A percentile compares a stretch with the other conserved stretches of the same genome.
phyloP scores from a whole-genome alignment of 179 eudicot genomes.

The Dionaea muscipula region DNA sequence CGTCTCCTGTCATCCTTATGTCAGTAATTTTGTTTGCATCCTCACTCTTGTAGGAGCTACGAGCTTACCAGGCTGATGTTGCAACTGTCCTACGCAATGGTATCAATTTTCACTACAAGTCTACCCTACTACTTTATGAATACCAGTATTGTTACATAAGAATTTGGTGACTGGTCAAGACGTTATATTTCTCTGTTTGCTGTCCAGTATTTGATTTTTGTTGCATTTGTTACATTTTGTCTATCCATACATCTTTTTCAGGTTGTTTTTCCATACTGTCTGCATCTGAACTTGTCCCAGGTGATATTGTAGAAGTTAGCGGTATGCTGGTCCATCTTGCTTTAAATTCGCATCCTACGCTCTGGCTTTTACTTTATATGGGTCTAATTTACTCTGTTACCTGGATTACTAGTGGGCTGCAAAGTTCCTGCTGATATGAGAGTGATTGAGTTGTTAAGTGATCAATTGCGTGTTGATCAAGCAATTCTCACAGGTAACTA shows the following conservation, averaged over 20 bases:
- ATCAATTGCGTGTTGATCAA: constrained; percentile 95
- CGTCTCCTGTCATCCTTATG: neutral
- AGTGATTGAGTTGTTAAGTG: constrained; percentile 77
- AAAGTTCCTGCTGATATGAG: constrained; percentile 99
- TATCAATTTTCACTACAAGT: constrained; percentile 11
- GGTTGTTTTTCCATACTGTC: constrained; percentile 95
- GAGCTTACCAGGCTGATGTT: constrained; percentile 98
- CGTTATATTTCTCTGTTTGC: neutral
- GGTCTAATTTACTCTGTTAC: constrained; percentile 5
- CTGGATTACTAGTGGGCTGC: constrained; percentile 62
- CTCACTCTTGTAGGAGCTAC: constrained; percentile 54
- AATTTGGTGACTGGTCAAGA: neutral
- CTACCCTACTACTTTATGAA: neutral
- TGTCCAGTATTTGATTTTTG: neutral
- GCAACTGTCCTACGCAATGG: constrained; percentile 94
- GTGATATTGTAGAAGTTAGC: constrained; percentile 93
- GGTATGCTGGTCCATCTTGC: constrained; percentile 34
- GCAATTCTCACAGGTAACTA: constrained; percentile 95
- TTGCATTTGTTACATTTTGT: neutral
- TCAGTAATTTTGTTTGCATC: constrained; percentile 1
- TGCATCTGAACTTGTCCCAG: constrained; percentile 90
- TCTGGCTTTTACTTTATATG: neutral
- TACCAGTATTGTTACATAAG: neutral
- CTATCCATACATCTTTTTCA: constrained; percentile 15
- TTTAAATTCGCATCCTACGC: constrained; percentile 3